These are phyloP conservation scores for Fomitiporia mediterranea DNA, from an alignment of 1,284 basidiomycete genomes.

Conservation along the genomic window DNA sequence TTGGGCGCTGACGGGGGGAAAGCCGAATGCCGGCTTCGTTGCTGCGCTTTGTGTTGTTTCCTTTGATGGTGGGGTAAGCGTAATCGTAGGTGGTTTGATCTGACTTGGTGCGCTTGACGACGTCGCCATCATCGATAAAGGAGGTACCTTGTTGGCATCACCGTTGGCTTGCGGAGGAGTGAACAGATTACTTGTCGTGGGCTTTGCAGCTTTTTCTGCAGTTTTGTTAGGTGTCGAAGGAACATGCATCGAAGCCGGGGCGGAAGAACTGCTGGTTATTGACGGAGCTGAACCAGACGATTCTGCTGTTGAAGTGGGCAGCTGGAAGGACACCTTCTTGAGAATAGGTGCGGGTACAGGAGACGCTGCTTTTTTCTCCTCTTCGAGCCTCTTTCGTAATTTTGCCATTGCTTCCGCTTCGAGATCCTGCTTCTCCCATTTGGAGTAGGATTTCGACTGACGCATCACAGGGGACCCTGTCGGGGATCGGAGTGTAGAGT, in stretches of 20 bases:
- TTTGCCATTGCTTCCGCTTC: constrained; percentile 72
- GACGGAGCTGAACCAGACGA: constrained; percentile 3
- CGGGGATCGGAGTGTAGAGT: constrained; percentile 30
- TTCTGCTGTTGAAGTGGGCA: not conserved
- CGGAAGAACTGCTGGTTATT: not conserved
- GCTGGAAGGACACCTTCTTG: constrained; percentile 16
- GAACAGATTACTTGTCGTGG: not conserved
- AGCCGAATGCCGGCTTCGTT: not conserved
- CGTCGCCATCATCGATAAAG: not conserved
- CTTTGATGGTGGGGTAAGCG: not conserved
- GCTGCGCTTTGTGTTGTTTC: too few relatives aligned
- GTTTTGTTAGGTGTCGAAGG: not conserved
- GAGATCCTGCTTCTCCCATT: constrained; percentile 79
- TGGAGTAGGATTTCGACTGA: constrained; percentile 52
- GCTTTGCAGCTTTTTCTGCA: not conserved
- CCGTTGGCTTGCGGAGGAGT: not conserved
- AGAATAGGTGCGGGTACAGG: constrained; percentile 2
- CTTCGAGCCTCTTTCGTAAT: constrained; percentile 48
- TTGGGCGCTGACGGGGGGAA: not conserved
- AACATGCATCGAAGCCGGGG: not conserved
- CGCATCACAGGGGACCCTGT: constrained; percentile 50
- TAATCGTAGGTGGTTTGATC: not conserved
- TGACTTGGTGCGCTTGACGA: not conserved
- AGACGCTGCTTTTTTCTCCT: constrained; percentile 31
- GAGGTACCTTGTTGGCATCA: not conserved